Evolutionary conservation across 345 rosid species (phyloP).

Genomic region (Populus simonii): DNA sequence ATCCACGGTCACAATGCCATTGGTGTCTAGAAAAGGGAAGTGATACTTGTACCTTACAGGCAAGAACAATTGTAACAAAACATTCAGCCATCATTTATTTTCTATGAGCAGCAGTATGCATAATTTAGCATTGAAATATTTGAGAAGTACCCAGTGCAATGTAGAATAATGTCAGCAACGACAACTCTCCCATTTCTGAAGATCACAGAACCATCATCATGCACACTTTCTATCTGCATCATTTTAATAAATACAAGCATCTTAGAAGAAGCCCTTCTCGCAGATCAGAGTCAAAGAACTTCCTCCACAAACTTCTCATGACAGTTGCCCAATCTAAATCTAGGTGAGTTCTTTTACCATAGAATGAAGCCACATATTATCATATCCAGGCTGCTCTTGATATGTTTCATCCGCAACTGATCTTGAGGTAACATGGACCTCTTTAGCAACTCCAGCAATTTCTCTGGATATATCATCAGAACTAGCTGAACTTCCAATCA

Average conservation of each 20-base stretch:
- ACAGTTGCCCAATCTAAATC: background rate
- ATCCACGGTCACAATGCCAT: constrained; percentile 60
- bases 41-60: constrained; percentile 71
- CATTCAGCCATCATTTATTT: background rate
- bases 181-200: constrained; percentile 55
- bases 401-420: constrained; percentile 45
- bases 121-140: background rate
- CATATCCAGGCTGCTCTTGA: constrained; percentile 40
- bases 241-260: constrained; percentile 14
- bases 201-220: constrained; percentile 58
- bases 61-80: background rate
- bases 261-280: constrained; percentile 16
- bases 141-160: constrained; percentile 69
- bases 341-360: constrained; percentile 49
- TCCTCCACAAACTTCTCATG: background rate
- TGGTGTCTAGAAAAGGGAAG: constrained; percentile 84
- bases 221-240: constrained; percentile 58
- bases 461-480: constrained; percentile 73
- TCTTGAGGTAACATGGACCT: constrained; percentile 73
- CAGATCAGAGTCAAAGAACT: background rate
- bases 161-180: constrained; percentile 60
- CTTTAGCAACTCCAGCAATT: constrained; percentile 62
- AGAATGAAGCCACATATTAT: constrained; percentile 71
- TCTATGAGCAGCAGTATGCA: background rate
- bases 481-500: constrained; percentile 71